Evolutionary conservation across 2,329 filamentous ascomycete genomes (phyloP).

Genomic region (Celoporthe dispersa): DNA sequence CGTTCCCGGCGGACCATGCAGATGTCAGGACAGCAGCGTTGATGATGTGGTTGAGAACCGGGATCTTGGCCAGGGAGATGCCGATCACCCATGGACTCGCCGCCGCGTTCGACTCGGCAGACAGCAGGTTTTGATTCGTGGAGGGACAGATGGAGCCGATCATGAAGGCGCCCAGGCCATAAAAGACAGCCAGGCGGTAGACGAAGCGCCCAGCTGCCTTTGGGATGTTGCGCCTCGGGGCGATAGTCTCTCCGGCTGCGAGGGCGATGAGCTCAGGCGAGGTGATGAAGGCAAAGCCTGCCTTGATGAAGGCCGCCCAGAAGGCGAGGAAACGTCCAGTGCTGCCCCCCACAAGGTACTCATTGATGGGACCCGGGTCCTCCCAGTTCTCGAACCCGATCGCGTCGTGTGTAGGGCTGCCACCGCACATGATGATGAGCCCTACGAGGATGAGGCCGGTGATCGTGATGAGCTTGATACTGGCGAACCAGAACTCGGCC

Average conservation of each 20-base stretch:
- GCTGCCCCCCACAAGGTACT: constrained; percentile 50
- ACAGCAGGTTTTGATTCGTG: constrained; percentile 62
- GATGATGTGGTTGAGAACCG: constrained; percentile 66
- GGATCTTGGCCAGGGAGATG: constrained; percentile 68
- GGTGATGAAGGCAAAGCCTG: constrained; percentile 65
- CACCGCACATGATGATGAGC: constrained; percentile 29
- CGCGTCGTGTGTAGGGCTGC: constrained; percentile 20
- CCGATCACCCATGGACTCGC: constrained; percentile 69
- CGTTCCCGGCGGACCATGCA: constrained; percentile 65
- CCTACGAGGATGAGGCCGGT: constrained; percentile 27
- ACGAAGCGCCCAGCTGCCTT: constrained; percentile 66
- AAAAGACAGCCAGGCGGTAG: constrained; percentile 66
- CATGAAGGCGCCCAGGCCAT: constrained; percentile 64
- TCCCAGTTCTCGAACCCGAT: constrained; percentile 45
- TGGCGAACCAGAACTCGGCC: constrained; percentile 34
- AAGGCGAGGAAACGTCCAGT: constrained; percentile 62
- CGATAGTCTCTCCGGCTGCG: constrained; percentile 67
- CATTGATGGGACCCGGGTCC: constrained; percentile 49
- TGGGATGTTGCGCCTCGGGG: constrained; percentile 68
- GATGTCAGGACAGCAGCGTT: constrained; percentile 71
- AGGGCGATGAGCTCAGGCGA: constrained; percentile 65
- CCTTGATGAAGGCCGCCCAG: constrained; percentile 60
- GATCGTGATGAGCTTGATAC: constrained; percentile 33
- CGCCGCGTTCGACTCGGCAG: constrained; percentile 60
- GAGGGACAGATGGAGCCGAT: constrained; percentile 68